These are phyloP conservation scores for Elongisporangium anandrum DNA, from an alignment of 352 stramenopile genomes.

Conservation along the genomic window DNA sequence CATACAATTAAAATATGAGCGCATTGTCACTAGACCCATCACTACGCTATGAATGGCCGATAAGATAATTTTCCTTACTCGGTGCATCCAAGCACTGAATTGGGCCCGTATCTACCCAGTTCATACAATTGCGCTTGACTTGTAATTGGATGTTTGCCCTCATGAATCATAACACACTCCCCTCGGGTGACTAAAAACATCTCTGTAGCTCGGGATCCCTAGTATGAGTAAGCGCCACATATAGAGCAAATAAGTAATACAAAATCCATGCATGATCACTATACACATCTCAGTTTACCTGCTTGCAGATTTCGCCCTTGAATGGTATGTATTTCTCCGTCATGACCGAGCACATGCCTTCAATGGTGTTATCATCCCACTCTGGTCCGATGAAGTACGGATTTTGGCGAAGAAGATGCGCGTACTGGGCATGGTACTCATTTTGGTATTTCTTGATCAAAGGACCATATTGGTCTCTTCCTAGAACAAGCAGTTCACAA, in stretches of 20 bases:
- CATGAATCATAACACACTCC: slow-evolving; percentile 69
- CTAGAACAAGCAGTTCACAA: slow-evolving; percentile 69
- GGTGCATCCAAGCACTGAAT: slow-evolving; percentile 73
- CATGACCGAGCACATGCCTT: slow-evolving; percentile 85
- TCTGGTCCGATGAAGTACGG: slow-evolving; percentile 71
- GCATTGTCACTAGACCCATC: neutral
- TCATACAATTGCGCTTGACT: slow-evolving; percentile 55
- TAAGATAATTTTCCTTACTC: slow-evolving; percentile 59
- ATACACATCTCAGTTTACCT: slow-evolving; percentile 23
- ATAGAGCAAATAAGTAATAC: neutral
- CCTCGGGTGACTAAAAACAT: slow-evolving; percentile 74
- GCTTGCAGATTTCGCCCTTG: slow-evolving; percentile 69
- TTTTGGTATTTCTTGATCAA: slow-evolving; percentile 84
- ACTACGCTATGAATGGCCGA: too few species aligned
- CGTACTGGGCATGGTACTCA: slow-evolving; percentile 78
- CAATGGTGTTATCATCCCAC: slow-evolving; percentile 80
- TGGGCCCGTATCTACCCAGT: slow-evolving; percentile 64
- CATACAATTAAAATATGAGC: neutral
- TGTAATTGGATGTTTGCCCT: slow-evolving; percentile 74
- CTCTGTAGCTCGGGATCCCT: slow-evolving; percentile 66
- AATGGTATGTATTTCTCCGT: slow-evolving; percentile 77
- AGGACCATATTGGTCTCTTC: slow-evolving; percentile 77
- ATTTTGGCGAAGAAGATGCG: slow-evolving; percentile 71
- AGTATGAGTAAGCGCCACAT: too few species aligned
- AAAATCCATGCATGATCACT: neutral